Conservation (phyloP, 805 yeast species). For the Ogataea dorogensis region DNA sequence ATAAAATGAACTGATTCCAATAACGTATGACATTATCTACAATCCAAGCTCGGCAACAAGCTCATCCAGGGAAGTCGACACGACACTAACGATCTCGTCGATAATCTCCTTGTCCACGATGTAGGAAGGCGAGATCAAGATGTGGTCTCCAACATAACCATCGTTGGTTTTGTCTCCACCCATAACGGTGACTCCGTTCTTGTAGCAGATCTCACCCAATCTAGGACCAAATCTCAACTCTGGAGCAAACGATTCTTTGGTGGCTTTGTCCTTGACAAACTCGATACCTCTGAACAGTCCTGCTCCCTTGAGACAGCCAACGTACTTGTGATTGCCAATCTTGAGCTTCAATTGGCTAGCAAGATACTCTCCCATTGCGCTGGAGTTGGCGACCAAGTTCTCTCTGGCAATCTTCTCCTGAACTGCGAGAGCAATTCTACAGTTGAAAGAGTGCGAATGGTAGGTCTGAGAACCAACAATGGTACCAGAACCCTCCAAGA, state of each 20-base stretch:
- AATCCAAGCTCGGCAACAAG: neutral
- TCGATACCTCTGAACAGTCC: constrained; percentile 55
- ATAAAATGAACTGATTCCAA: too few relatives aligned
- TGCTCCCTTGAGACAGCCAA: constrained; percentile 49
- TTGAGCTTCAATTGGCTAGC: constrained; percentile 32
- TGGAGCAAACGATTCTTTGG: constrained; percentile 43
- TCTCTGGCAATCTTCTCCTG: constrained; percentile 39
- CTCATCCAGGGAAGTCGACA: constrained; percentile 18
- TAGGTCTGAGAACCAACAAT: constrained; percentile 47
- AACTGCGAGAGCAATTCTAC: constrained; percentile 42
- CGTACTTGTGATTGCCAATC: constrained; percentile 28
- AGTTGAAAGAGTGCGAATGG: constrained; percentile 43
- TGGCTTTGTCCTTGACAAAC: constrained; percentile 41
- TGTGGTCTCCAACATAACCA: constrained; percentile 44
- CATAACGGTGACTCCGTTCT: constrained; percentile 43
- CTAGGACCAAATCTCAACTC: constrained; percentile 32
- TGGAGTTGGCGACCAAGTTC: constrained; percentile 37
- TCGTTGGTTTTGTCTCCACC: constrained; percentile 41
- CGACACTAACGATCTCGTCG: constrained; percentile 24
- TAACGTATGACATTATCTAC: too few relatives aligned
- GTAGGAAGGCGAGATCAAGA: constrained; percentile 45
- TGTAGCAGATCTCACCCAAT: constrained; percentile 35
- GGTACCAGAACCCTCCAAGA: constrained; percentile 36
- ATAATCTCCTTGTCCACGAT: constrained; percentile 38
- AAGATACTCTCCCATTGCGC: constrained; percentile 39